phyloP scores from a whole-genome alignment of 495 filamentous ascomycete species.

The Trichocladium uniseriatum region DNA sequence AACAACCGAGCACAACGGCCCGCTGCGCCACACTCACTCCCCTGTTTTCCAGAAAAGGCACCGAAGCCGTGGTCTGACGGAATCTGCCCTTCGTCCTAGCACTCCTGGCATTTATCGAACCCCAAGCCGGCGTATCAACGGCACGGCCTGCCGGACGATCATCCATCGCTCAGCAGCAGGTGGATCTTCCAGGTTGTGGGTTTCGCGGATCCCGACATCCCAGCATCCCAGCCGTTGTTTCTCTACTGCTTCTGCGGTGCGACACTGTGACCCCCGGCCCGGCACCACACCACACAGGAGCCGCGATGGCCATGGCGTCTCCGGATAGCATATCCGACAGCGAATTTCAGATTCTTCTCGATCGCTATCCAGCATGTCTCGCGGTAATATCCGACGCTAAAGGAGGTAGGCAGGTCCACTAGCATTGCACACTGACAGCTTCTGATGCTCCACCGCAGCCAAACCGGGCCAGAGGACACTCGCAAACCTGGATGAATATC shows the following conservation, averaged over 20 bases:
- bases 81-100: too few relatives aligned
- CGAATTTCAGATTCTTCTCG: slow-evolving; percentile 26
- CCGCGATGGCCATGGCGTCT: slow-evolving; percentile 25
- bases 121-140: slow-evolving; percentile 14
- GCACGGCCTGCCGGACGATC: slow-evolving; percentile 17
- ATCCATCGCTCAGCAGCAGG: neutral
- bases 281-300: slow-evolving; percentile 11
- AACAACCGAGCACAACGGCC: neutral
- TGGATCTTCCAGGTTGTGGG: slow-evolving; percentile 12
- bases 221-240: slow-evolving; percentile 2
- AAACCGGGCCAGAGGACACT: slow-evolving; percentile 38
- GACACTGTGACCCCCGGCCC: slow-evolving; percentile 14
- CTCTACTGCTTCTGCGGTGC: too few relatives aligned
- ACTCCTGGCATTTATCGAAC: too few relatives aligned
- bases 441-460: slow-evolving; percentile 18
- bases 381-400: slow-evolving; percentile 33
- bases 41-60: neutral
- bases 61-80: neutral
- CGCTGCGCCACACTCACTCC: neutral
- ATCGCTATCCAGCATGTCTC: slow-evolving; percentile 31
- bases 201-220: neutral
- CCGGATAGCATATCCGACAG: slow-evolving; percentile 27
- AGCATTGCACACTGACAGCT: neutral
- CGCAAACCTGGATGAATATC: slow-evolving; percentile 38
- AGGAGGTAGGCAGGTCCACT: slow-evolving; percentile 24